Conservation (phyloP, 805 yeast genomes). For the Blastobotrys peoriensis region DNA sequence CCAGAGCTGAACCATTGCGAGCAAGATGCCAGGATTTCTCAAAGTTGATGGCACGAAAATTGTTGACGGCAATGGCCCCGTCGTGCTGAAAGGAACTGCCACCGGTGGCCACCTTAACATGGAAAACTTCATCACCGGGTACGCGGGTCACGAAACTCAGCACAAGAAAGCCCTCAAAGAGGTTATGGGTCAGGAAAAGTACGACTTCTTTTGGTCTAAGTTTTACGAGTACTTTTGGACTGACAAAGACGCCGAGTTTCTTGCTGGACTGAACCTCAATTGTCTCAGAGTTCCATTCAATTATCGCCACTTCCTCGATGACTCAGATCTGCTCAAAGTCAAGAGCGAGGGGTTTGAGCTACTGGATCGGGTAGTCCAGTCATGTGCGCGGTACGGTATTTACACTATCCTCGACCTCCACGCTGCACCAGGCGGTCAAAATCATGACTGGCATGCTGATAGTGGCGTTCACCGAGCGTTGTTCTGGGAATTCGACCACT, state of each 20-base stretch:
- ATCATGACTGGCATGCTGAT: constrained; percentile 51
- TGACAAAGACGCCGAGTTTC: constrained; percentile 43
- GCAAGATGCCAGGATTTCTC: constrained; percentile 29
- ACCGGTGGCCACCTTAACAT: constrained; percentile 44
- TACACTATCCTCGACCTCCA: constrained; percentile 46
- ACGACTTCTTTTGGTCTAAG: constrained; percentile 44
- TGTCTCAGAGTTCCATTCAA: constrained; percentile 48
- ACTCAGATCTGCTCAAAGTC: constrained; percentile 39
- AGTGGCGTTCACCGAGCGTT: constrained; percentile 41
- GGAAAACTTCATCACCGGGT: constrained; percentile 54
- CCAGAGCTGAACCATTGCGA: no score
- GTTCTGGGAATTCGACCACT: constrained; percentile 45
- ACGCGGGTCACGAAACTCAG: constrained; percentile 49
- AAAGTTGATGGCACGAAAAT: constrained; percentile 44
- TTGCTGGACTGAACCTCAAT: constrained; percentile 38
- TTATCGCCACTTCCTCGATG: constrained; percentile 45
- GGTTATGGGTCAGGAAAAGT: constrained; percentile 43
- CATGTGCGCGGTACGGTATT: constrained; percentile 42
- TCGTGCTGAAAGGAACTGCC: constrained; percentile 46
- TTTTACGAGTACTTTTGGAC: constrained; percentile 52
- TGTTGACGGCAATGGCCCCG: constrained; percentile 38
- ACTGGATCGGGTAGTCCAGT: constrained; percentile 39
- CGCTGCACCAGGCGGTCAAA: constrained; percentile 49
- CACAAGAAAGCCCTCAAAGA: constrained; percentile 38
- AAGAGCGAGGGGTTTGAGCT: constrained; percentile 41